Evolutionary conservation across 345 rosid genomes (phyloP), one percentile per base, ranked within the genome.

Genomic region (Brassica incana): DNA sequence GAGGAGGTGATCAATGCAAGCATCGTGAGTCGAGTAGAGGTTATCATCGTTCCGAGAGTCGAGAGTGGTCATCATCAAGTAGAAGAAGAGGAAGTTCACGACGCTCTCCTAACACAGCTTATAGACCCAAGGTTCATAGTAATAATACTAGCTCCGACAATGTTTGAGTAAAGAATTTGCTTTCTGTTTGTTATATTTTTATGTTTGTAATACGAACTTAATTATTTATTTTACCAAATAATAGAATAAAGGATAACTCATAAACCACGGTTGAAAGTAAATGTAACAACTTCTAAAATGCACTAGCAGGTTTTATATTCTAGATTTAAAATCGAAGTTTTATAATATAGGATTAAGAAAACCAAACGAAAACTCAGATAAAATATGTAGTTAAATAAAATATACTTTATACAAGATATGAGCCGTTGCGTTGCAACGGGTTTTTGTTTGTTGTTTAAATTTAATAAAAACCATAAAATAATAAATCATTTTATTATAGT

Each of bases 41-140:
- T 29, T 35, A 74, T 64, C 45, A 59, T 59, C 65, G 2, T 61
- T 65, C 60, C 58, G 75, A 69, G 75, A 69, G 48, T 52, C 75
- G 83, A 63, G 79, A 75, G 27, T 40, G 86, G 74, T 76, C 81
- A 66, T 74, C 76, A 56, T 67, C 84, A 27, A 75, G 43, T 64
- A 80, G 68, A 50, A 58, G 69, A 61, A 83, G 81, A 69, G 80
- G 81, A 75, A 79, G 76, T 7, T 67, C 79, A n/a, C 36, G 69
- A 9, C 16, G 8, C 38, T n/a, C 45, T 23, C 65, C 74, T 23
- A 71, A 36, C 58, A 74, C 27, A 71, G 71, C 5, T 16, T 71
- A 8, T 64, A 54, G 77, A 70, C 67, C 54, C 68, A 63, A 56
- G 45, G 61, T 25, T 69, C 18, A 50, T 50, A 32, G 27, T 54